A percentile compares a stretch with the other conserved stretches of the same genome.
These are phyloP conservation scores for Pseudogymnoascus sp. DNA, from an alignment of 2,329 filamentous ascomycete genomes.

Conservation along the genomic window DNA sequence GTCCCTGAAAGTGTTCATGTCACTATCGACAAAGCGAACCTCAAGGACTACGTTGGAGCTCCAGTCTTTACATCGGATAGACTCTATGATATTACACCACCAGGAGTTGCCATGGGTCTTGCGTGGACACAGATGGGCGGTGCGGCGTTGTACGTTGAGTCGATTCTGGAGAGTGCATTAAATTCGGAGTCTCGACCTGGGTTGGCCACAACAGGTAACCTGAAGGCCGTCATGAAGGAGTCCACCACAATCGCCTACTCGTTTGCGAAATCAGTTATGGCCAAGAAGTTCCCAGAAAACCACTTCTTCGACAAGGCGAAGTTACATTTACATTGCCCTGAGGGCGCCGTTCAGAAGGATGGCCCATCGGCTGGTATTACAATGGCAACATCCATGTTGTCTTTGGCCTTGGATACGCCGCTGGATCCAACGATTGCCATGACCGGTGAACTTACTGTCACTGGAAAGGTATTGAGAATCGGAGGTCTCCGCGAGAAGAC, in stretches of 20 bases:
- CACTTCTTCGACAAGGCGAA: slow-evolving; percentile 93
- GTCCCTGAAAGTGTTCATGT: slow-evolving; percentile 85
- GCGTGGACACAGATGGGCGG: slow-evolving; percentile 98
- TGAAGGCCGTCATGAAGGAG: slow-evolving; percentile 97
- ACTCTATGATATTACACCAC: slow-evolving; percentile 85
- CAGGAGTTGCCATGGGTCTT: slow-evolving; percentile 94
- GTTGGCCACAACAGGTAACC: slow-evolving; percentile 86
- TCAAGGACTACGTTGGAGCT: slow-evolving; percentile 95
- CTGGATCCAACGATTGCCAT: slow-evolving; percentile 86
- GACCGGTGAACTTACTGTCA: slow-evolving; percentile 95
- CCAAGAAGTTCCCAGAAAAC: slow-evolving; percentile 77
- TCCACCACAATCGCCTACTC: slow-evolving; percentile 92
- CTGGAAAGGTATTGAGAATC: slow-evolving; percentile 91
- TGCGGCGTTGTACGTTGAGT: slow-evolving; percentile 93
- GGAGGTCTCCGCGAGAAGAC: slow-evolving; percentile 95
- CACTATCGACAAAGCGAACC: slow-evolving; percentile 74
- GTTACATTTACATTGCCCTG: slow-evolving; percentile 91
- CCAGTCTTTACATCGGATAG: slow-evolving; percentile 93
- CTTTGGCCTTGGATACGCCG: slow-evolving; percentile 68
- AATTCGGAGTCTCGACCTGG: slow-evolving; percentile 64
- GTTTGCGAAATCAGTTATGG: slow-evolving; percentile 85
- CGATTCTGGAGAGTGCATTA: slow-evolving; percentile 80
- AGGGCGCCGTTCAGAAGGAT: slow-evolving; percentile 93
- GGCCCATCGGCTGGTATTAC: slow-evolving; percentile 90
- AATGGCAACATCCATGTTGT: slow-evolving; percentile 91